phyloP scores from a whole-genome alignment of 192 early-diverging fungal genomes.

The Coemansia brasiliensis region DNA sequence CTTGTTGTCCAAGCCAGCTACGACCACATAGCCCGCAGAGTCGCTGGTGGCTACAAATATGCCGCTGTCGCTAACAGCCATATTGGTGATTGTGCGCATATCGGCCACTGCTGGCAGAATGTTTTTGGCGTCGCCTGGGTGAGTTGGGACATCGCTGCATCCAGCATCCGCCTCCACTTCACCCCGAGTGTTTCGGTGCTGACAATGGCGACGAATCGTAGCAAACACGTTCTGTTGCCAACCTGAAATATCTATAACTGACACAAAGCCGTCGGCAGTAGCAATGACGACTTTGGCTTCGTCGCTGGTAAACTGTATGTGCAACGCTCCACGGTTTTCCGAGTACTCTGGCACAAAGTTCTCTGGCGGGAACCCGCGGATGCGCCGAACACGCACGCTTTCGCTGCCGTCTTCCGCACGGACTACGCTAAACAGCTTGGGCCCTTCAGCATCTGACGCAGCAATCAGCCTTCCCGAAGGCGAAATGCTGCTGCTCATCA shows the following conservation, averaged over 20 bases:
- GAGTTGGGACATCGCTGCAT: constrained; percentile 49
- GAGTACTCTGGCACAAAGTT: constrained; percentile 51
- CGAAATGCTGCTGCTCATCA: constrained; percentile 75
- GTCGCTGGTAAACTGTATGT: constrained; percentile 78
- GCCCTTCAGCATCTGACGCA: constrained; percentile 71
- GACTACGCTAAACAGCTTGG: constrained; percentile 62
- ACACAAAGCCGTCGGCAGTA: constrained; percentile 72
- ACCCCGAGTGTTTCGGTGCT: constrained; percentile 59
- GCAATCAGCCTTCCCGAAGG: constrained; percentile 82
- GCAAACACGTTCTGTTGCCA: constrained; percentile 61
- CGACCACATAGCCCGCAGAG: constrained; percentile 66
- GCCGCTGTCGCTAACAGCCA: constrained; percentile 79
- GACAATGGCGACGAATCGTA: constrained; percentile 65
- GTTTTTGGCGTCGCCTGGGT: constrained; percentile 35
- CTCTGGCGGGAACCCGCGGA: constrained; percentile 42
- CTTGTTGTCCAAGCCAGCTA: constrained; percentile 71
- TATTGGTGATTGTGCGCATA: constrained; percentile 61
- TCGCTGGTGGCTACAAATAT: constrained; percentile 83
- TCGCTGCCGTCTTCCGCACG: constrained; percentile 18
- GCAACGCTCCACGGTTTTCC: constrained; percentile 61
- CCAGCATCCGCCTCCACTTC: constrained; percentile 49
- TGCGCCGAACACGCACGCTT: constrained; percentile 30
- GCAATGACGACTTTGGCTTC: constrained; percentile 74
- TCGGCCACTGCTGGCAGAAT: constrained; percentile 24
- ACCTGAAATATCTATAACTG: constrained; percentile 72